A percentile compares a stretch with the other conserved stretches of the same genome.
phyloP scores from a whole-genome alignment of 1,284 basidiomycete genomes.

The Irpex rosettiformis region DNA sequence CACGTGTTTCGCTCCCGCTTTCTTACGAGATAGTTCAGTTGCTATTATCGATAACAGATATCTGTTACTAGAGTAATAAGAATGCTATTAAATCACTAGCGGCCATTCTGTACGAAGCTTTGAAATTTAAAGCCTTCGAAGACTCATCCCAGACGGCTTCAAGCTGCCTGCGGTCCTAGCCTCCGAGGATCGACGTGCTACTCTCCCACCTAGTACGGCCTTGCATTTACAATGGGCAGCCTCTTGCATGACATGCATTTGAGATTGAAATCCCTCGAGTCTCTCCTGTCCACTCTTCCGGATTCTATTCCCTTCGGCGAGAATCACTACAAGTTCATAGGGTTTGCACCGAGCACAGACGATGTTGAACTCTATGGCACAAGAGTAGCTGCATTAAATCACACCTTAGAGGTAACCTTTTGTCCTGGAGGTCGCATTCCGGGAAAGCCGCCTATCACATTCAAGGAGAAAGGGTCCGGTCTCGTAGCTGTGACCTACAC shows the following conservation, averaged over 20 bases:
- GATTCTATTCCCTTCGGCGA: not conserved
- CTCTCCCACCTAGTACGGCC: too few species aligned
- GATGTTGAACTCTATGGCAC: conserved; percentile 3
- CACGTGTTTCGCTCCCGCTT: not conserved
- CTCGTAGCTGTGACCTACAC: conserved; percentile 2
- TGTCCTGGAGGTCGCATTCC: conserved; percentile 6
- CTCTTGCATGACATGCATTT: not conserved
- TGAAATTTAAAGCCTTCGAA: too few species aligned
- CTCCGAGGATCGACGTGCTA: too few species aligned
- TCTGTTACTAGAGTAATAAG: not conserved
- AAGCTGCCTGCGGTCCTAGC: too few species aligned
- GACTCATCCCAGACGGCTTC: too few species aligned
- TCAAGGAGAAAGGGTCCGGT: conserved; percentile 10
- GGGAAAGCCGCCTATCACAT: not conserved
- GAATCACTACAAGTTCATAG: conserved; percentile 3
- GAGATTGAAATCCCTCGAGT: not conserved
- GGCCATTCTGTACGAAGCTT: too few species aligned
- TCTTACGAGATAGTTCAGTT: not conserved
- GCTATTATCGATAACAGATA: not conserved
- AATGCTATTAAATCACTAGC: not conserved
- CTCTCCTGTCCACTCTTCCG: not conserved
- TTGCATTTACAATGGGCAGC: too few species aligned
- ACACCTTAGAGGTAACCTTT: conserved; percentile 4
- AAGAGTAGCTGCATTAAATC: conserved; percentile 9
- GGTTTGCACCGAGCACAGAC: not conserved